Conservation (phyloP, 2,329 filamentous ascomycete genomes). For the Fusarium hostae region DNA sequence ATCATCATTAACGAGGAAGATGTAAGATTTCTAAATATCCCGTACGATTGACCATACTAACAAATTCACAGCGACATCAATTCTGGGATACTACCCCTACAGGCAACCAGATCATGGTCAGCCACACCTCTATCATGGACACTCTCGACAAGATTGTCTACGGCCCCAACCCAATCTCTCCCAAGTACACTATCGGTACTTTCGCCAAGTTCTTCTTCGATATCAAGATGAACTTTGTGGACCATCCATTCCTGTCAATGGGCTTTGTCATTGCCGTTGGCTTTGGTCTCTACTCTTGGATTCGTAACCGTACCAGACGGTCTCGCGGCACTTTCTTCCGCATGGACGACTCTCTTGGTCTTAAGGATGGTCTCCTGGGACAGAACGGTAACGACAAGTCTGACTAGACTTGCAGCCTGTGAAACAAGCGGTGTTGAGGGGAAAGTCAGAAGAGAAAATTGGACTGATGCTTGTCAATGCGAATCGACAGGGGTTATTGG, state of each 20-base stretch:
- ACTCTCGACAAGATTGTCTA: conserved; percentile 79
- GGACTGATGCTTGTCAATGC: neutral
- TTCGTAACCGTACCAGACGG: conserved; percentile 65
- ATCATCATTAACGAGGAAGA: conserved; percentile 98
- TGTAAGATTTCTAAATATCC: conserved; percentile 66
- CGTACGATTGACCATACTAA: conserved; percentile 47
- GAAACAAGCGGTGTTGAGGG: neutral
- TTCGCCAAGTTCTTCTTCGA: conserved; percentile 79
- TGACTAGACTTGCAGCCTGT: conserved; percentile 40
- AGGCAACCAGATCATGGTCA: conserved; percentile 89
- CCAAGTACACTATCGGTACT: conserved; percentile 80
- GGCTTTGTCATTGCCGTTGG: conserved; percentile 68
- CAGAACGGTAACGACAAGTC: conserved; percentile 51
- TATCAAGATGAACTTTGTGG: conserved; percentile 66
- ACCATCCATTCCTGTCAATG: conserved; percentile 69
- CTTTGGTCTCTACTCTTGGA: conserved; percentile 63
- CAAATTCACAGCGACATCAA: conserved; percentile 74
- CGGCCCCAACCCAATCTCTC: conserved; percentile 75
- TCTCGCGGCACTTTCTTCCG: conserved; percentile 69
- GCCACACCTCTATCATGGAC: conserved; percentile 89
- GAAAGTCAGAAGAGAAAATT: neutral
- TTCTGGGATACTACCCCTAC: conserved; percentile 96
- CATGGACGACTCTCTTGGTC: conserved; percentile 66
- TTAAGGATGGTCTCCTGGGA: conserved; percentile 74
- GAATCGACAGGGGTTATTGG: conserved; percentile 13